Conservation (phyloP, 2,329 filamentous ascomycete species). For the Aspergillus bombycis region DNA sequence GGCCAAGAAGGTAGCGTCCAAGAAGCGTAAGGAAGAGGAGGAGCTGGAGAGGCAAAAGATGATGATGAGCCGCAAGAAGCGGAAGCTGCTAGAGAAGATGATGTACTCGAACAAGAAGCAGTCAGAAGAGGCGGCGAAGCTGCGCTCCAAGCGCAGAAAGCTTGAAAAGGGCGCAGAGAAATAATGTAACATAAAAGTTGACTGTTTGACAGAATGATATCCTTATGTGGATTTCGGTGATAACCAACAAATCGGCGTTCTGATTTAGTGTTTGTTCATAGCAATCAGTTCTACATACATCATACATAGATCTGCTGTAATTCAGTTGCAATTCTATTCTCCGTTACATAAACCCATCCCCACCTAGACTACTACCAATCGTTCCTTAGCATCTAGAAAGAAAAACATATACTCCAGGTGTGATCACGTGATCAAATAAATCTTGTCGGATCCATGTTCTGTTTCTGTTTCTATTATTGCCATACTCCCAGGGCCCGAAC, state of each 20-base stretch:
- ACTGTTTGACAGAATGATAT: constrained; percentile 28
- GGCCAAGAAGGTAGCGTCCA: constrained; percentile 69
- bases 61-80: constrained; percentile 98
- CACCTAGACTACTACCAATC: background rate
- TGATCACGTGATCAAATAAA: constrained; percentile 17
- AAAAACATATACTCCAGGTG: background rate
- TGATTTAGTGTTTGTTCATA: constrained; percentile 18
- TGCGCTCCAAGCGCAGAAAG: constrained; percentile 88
- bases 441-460: constrained; percentile 10
- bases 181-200: constrained; percentile 28
- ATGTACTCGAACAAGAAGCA: constrained; percentile 92
- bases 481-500: background rate
- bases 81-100: constrained; percentile 98
- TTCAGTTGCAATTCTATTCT: background rate
- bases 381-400: background rate
- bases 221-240: constrained; percentile 24
- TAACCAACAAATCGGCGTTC: constrained; percentile 21
- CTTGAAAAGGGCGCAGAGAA: constrained; percentile 64
- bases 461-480: background rate
- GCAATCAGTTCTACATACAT: constrained; percentile 11
- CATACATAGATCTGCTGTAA: constrained; percentile 14
- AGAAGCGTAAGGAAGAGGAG: constrained; percentile 72
- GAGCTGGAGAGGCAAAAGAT: constrained; percentile 92
- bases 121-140: constrained; percentile 83
- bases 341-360: background rate